Evolutionary conservation across 2,329 filamentous ascomycete species (phyloP), one percentile per base, ranked within the genome.

Genomic region (Trichocomaceae sp.): DNA sequence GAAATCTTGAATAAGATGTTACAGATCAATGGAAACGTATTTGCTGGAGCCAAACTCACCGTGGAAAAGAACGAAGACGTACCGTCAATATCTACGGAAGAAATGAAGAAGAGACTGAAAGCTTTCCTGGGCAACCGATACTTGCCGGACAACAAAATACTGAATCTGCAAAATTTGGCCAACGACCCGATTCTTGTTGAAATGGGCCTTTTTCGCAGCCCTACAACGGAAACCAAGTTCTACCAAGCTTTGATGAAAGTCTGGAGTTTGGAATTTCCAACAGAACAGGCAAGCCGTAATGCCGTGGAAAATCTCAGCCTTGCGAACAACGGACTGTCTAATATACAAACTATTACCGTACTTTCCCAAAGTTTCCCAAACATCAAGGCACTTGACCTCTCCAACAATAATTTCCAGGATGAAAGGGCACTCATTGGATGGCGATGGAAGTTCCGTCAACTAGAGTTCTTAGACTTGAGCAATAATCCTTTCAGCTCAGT

Each of bases 231-330:
- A 46, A 82, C 87, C 59, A 99, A 96, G 69, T 88, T 96, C 59
- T 96, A 97, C 73, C 88, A 88, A 51, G 92, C 88, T 1, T 78
- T 97, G 58, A 95, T 97, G 88, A 84, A 83, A 57, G 84, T 96
- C 47, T 90, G 88, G 68, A 85, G 95, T 52, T 76, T 83, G 58
- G 80, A 86, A 17, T 95, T 96, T 75, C 84, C 86, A 61, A 85
- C 81, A 2, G 67, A 80, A 12, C 78, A 85, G 57, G 84, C 86
- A 49, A 91, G 91, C 69, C 81, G 84, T 49, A 85, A 90, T 47
- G 86, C 86, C 4, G 86, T 99, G 48, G 77, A 86, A 60, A 92
- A 89, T 65, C 85, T 97, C 63, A 88, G 86, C 37, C 80, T 99
- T 12, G 84, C 87, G 17, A 83, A 83, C 68, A 97, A 97, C 71